A percentile compares a stretch with the other conserved stretches of the same genome.
These are phyloP conservation scores for Vanrija sp. DNA, from an alignment of 1,284 basidiomycete species.

Conservation along the genomic window DNA sequence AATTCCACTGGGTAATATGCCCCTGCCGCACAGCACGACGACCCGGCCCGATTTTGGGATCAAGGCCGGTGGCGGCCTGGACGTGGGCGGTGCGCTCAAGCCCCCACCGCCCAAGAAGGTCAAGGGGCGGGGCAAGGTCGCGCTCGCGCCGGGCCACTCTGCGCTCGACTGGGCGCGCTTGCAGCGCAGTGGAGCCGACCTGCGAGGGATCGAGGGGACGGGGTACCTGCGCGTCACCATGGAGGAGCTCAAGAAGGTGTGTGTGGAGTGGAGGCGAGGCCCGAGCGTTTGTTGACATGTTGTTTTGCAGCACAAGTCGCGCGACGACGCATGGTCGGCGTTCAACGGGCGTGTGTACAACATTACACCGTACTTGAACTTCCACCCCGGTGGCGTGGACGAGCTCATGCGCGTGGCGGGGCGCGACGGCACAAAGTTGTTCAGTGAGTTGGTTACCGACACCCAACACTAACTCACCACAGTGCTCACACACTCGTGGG, in stretches of 20 bases:
- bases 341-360: slow-evolving; percentile 96
- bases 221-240: slow-evolving; percentile 69
- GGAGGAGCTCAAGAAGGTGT: slow-evolving; percentile 77
- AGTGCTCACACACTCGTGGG: slow-evolving; percentile 73
- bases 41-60: slow-evolving; percentile 37
- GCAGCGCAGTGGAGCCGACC: slow-evolving; percentile 70
- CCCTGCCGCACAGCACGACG: slow-evolving; percentile 38
- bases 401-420: slow-evolving; percentile 96
- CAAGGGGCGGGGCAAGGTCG: slow-evolving; percentile 72
- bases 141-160: slow-evolving; percentile 83
- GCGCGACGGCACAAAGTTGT: slow-evolving; percentile 87
- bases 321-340: slow-evolving; percentile 88
- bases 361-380: slow-evolving; percentile 85
- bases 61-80: slow-evolving; percentile 29
- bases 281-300: no score
- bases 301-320: slow-evolving; percentile 41
- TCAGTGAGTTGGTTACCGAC: slow-evolving; percentile 58
- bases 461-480: slow-evolving; percentile 21
- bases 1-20: slow-evolving; percentile 42
- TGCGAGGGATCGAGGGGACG: slow-evolving; percentile 55
- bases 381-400: slow-evolving; percentile 89
- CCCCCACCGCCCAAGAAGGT: slow-evolving; percentile 37
- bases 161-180: slow-evolving; percentile 92
- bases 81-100: not conserved
- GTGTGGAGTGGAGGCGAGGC: slow-evolving; percentile 29